Conservation (phyloP, 208 protist genomes). For the Zelonia costaricensis region DNA sequence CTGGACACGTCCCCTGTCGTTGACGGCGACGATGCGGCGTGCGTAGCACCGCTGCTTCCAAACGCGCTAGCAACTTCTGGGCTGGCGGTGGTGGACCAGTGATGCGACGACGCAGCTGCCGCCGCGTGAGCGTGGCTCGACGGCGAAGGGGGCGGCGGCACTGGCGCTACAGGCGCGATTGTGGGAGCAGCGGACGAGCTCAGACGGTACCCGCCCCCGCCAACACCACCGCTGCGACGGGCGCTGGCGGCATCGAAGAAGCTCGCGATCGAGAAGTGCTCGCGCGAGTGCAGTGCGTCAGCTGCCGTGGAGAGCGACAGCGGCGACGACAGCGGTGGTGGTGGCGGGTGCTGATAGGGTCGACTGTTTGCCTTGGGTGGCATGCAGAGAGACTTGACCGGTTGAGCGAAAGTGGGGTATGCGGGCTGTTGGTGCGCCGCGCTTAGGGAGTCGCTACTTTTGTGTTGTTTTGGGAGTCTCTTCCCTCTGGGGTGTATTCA, state of each 20-base stretch:
- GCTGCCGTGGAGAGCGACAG: not conserved
- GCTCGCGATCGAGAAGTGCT: constrained; percentile 39
- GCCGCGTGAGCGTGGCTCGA: not conserved
- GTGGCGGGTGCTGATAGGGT: constrained; percentile 1
- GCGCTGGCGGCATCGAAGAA: constrained; percentile 52
- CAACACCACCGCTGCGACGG: constrained; percentile 3
- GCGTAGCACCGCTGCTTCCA: not conserved
- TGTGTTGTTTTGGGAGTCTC: no score
- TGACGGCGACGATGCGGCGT: not conserved
- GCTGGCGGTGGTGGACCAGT: constrained; percentile 11
- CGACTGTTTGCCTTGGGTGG: constrained; percentile 17
- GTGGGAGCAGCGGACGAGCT: constrained; percentile 6
- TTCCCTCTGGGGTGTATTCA: no score
- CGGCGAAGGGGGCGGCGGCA: not conserved
- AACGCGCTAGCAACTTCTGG: not conserved
- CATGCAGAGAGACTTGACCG: constrained; percentile 23
- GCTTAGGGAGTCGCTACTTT: no score
- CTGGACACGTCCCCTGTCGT: constrained; percentile 21
- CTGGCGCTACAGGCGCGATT: not conserved
- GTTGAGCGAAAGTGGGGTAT: no score
- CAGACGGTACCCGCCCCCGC: constrained; percentile 4
- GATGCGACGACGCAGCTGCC: constrained; percentile 1
- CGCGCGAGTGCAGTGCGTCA: not conserved
- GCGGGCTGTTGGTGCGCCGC: no score
- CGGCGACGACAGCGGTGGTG: constrained; percentile 3